A percentile compares a stretch with the other conserved stretches of the same genome.
phyloP scores from a whole-genome alignment of 2,329 filamentous ascomycete genomes.

The Fusarium pseudonygamai region DNA sequence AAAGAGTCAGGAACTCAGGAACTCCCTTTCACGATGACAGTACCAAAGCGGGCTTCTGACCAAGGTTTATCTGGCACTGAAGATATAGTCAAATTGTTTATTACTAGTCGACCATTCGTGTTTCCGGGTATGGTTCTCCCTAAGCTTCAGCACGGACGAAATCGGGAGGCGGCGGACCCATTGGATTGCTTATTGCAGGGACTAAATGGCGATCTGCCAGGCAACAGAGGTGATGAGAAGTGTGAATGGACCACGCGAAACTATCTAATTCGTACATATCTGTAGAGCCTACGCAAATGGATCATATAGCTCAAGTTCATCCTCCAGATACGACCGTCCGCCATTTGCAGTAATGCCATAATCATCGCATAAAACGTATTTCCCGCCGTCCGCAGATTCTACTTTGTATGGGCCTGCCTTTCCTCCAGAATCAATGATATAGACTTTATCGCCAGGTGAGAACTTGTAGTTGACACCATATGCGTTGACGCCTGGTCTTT shows the following conservation, averaged over 20 bases:
- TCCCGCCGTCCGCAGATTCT: not conserved
- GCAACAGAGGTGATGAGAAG: not conserved
- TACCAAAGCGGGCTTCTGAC: not conserved
- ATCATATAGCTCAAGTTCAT: not conserved
- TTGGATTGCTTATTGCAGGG: not conserved
- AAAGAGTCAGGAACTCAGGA: not conserved
- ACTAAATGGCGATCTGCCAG: not conserved
- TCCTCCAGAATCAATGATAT: not conserved
- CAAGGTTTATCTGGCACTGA: rapidly evolving
- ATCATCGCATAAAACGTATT: not conserved
- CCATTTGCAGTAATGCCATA: not conserved
- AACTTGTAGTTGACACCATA: not conserved
- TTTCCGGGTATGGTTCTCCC: not conserved
- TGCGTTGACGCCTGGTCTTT: not conserved
- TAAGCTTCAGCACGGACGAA: not conserved
- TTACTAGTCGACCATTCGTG: not conserved
- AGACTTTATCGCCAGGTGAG: not conserved
- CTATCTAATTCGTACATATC: not conserved
- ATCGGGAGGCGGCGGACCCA: not conserved
- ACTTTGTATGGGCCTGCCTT: not conserved
- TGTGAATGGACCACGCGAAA: not conserved
- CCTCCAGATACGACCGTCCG: not conserved
- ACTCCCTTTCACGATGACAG: not conserved
- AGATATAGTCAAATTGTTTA: not conserved
- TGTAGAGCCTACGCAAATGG: not conserved